Evolutionary conservation across 495 filamentous ascomycete genomes (phyloP), one percentile per base, ranked within the genome.

Genomic region (Penicillium alfredii): DNA sequence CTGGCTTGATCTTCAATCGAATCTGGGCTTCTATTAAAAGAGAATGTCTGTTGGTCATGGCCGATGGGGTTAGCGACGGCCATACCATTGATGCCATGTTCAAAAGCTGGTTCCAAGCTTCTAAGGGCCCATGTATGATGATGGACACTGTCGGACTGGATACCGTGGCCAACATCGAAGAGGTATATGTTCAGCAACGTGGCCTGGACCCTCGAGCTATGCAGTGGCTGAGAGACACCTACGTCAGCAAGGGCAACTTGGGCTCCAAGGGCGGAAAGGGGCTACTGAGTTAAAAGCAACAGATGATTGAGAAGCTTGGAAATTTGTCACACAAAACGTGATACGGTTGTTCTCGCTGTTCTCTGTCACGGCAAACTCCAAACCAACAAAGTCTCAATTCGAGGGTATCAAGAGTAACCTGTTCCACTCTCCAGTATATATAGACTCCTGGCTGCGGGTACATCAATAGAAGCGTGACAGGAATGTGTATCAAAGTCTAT

Each of bases 21-120:
- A 55, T 76, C 15, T 74, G 71, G 67, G 72, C 66, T 0, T 63
- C 63, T 5, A 63, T 72, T 42, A 73, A 75, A 51, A 53, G 71
- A 9, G 72, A 75, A 37, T 51, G 48, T 13, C 30, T 75, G 33
- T 48, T 56, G 24, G 58, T 72, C 1, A 33, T 76, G 13, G 48
- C 61, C 6, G 69, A 75, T 22, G 69, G 65, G 0, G 61, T 71
- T 2, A 65, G 56, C 4, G 51, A 44, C 35, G 65, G 58, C 1
- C 48, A 37, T 7, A 64, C 68, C 1, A 47, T 71, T 24, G 69
- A 74, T 45, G 53, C 52, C 0, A 56, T 74, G 43, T 73, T 68
- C 27, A 54, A 51, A 18, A 59, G 65, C 25, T 71, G 65, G 44
- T 72, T 74, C 47, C 47, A 62, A 23, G 60, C 62, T 2, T 53